Conservation (phyloP, 1,284 basidiomycete genomes). For the Pseudozyma sp. region DNA sequence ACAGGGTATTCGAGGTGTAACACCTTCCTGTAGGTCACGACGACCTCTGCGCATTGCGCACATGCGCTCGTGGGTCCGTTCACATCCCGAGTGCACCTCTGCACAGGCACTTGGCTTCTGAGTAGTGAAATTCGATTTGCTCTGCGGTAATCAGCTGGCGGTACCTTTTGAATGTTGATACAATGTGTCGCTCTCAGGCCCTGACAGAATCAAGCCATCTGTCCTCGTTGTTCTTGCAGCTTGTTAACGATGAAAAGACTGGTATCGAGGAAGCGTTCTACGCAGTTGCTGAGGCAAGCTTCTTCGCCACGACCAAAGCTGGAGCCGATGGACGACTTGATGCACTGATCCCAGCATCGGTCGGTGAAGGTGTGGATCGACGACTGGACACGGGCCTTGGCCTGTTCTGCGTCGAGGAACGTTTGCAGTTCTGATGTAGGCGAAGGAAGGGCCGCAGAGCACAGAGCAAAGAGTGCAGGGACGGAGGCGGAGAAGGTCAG, state of each 20-base stretch:
- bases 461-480: background rate
- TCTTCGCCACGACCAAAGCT: slow-evolving; percentile 87
- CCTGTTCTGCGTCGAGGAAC: slow-evolving; percentile 89
- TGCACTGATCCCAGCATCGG: slow-evolving; percentile 75
- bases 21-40: too few relatives aligned
- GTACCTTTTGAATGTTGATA: slow-evolving; percentile 23
- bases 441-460: background rate
- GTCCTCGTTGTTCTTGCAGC: slow-evolving; percentile 74
- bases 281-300: slow-evolving; percentile 87
- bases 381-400: slow-evolving; percentile 81
- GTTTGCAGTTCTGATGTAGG: slow-evolving; percentile 75
- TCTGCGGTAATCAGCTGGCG: background rate
- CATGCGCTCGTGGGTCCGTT: too few relatives aligned
- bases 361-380: slow-evolving; percentile 70
- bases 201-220: slow-evolving; percentile 18
- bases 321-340: slow-evolving; percentile 84
- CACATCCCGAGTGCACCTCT: too few relatives aligned
- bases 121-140: slow-evolving; percentile 10
- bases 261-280: slow-evolving; percentile 92
- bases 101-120: too few relatives aligned
- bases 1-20: too few relatives aligned
- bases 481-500: background rate
- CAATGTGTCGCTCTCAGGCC: slow-evolving; percentile 1
- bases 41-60: too few relatives aligned
- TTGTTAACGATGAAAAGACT: slow-evolving; percentile 76